Base-by-base conservation (phyloP, 139 green algal genomes). In the Chlorella sp. region DNA sequence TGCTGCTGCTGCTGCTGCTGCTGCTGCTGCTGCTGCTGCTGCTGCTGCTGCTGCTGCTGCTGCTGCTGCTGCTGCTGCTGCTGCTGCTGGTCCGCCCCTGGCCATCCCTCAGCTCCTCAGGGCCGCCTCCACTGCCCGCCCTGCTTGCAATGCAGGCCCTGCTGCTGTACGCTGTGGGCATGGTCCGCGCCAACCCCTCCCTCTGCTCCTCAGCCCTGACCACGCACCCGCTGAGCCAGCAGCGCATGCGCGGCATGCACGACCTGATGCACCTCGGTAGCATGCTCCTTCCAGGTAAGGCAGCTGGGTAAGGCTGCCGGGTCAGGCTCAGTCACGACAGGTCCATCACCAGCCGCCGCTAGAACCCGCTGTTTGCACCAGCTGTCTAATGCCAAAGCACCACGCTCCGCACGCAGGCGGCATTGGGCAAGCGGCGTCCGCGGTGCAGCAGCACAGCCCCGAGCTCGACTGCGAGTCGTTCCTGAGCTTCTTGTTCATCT, bases 171-270 rank as follows among this genome's bases (percentile, higher is more conserved):
- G 34, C 19, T 5, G 73, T 80, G 46, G 73, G 46, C 22, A 44
- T 80, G 73, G 73, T 80, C n/a, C 73, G 73, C 73, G 14, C 41
- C 46, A 80, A 80, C 73, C 41, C 26, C 46, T 62, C 73, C 13
- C 73, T 80, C 41, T 80, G 73, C 48, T 24, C 46, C 11, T 30
- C 73, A 0, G 26, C 73, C 17, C 73, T 80, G 46, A 51, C 62
- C 32, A 19, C 73, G 19, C 73, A 80, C 48, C 73, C 73, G 9
- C 14, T 22, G 32, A 67, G n/a, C 19, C 46, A 51, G 26, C 32
- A 28, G 1, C 73, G 73, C 73, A 64, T 80, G 30, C 40, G 46
- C 0, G n/a, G 30, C 4, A 6, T 80, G 28, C 73, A 80, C 46
- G 20, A 43, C 17, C 32, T 41, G 32, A 22, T 80, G 73, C 46